A percentile compares a stretch with the other conserved stretches of the same genome.
Evolutionary conservation across 768 basidiomycete species (phyloP).

Genomic region (Rhizopogon sp.): DNA sequence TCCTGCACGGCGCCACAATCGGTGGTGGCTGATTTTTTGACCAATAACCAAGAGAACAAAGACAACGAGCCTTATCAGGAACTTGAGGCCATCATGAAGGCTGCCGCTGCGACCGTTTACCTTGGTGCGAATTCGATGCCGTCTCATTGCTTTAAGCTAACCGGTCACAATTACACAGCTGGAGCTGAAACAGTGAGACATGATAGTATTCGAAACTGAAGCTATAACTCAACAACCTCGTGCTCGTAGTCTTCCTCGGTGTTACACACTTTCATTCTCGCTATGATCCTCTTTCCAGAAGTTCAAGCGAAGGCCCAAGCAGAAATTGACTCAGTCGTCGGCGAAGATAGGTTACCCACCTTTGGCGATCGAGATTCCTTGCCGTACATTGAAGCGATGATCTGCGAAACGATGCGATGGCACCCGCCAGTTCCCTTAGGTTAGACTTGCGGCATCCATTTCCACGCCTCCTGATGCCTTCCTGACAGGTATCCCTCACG

Average conservation of each 20-base stretch:
- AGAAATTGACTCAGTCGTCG: slow-evolving; percentile 3
- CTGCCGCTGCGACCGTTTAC: neutral
- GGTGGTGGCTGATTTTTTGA: slow-evolving; percentile 3
- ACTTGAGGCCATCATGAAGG: neutral
- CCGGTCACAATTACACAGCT: neutral
- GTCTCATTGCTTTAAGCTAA: neutral
- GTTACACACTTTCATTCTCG: slow-evolving; percentile 1
- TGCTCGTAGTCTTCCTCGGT: slow-evolving; percentile 1
- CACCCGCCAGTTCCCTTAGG: neutral
- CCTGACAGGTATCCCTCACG: neutral
- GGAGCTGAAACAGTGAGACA: neutral
- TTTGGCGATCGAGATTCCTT: neutral
- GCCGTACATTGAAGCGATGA: slow-evolving; percentile 6
- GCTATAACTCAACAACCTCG: neutral
- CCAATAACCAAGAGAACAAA: neutral
- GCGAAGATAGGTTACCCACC: neutral
- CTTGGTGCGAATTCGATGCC: neutral
- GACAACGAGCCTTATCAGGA: too few relatives aligned
- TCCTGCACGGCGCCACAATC: slow-evolving; percentile 6
- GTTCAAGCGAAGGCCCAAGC: slow-evolving; percentile 5
- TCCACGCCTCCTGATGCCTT: too few relatives aligned
- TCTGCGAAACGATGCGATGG: slow-evolving; percentile 7
- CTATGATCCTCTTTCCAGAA: slow-evolving; percentile 5
- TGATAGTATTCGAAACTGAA: neutral
- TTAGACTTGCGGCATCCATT: neutral